Conservation (phyloP, 176 grass and related monocot species). For the Lolium multiflorum region DNA sequence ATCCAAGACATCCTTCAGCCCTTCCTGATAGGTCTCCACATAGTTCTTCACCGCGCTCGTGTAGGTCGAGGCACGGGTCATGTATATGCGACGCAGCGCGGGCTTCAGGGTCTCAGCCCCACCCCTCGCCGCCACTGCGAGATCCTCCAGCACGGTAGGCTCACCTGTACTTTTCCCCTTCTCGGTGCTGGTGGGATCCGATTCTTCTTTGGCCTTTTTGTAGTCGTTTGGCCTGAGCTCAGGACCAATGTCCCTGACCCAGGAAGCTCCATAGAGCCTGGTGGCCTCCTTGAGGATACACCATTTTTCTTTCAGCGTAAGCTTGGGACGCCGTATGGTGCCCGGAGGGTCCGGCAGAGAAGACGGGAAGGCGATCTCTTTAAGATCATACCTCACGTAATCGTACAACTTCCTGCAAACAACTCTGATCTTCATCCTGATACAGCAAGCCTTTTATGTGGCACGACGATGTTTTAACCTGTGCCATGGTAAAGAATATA, state of each 20-base stretch:
- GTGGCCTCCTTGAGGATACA: slow-evolving; percentile 67
- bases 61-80: too few species aligned
- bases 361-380: slow-evolving; percentile 74
- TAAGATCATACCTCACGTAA: slow-evolving; percentile 69
- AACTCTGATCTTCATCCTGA: slow-evolving; percentile 64
- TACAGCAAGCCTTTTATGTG: neutral
- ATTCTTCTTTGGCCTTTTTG: slow-evolving; percentile 22
- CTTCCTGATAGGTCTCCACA: slow-evolving; percentile 45
- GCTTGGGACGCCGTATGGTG: slow-evolving; percentile 41
- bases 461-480: neutral
- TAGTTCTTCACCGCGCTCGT: neutral
- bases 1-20: slow-evolving; percentile 46
- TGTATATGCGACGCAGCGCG: neutral
- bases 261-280: slow-evolving; percentile 55
- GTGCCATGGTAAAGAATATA: neutral
- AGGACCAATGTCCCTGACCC: slow-evolving; percentile 56
- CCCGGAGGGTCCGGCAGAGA: slow-evolving; percentile 64
- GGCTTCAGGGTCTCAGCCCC: slow-evolving; percentile 38
- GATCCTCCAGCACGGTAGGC: slow-evolving; percentile 41
- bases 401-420: slow-evolving; percentile 65
- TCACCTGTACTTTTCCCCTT: neutral
- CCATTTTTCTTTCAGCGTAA: slow-evolving; percentile 52
- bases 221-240: slow-evolving; percentile 65
- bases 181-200: neutral
- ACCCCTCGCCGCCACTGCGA: neutral